Conservation (phyloP, 2,329 filamentous ascomycete genomes). For the Xylaria sp. region DNA sequence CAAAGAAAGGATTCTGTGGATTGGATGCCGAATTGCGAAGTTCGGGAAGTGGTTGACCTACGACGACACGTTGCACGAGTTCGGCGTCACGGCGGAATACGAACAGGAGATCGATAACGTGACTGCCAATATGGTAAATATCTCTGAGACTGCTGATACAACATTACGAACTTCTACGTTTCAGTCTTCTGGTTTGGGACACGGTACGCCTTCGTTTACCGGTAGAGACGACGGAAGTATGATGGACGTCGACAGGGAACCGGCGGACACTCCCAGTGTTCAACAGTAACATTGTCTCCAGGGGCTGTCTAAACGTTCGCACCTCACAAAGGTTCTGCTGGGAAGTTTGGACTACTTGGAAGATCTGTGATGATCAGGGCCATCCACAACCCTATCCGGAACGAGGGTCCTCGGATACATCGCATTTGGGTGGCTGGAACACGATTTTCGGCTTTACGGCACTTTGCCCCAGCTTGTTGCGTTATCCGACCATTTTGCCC, state of each 20-base stretch:
- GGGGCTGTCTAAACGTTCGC: background rate
- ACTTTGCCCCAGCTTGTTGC: background rate
- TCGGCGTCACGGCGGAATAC: constrained; percentile 43
- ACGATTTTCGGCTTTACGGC: background rate
- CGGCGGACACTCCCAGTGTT: constrained; percentile 14
- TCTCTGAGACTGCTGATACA: constrained; percentile 13
- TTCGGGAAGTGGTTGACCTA: constrained; percentile 50
- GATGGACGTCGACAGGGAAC: constrained; percentile 19
- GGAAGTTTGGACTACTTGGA: too few species aligned
- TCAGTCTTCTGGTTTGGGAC: constrained; percentile 9
- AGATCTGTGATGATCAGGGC: too few species aligned
- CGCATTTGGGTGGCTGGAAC: background rate
- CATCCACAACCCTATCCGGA: too few species aligned
- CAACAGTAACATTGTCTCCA: constrained; percentile 8
- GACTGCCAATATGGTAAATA: constrained; percentile 18
- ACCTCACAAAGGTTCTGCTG: too few species aligned
- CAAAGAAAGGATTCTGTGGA: constrained; percentile 61
- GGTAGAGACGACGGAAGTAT: constrained; percentile 23
- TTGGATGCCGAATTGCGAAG: constrained; percentile 53
- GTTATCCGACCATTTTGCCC: background rate
- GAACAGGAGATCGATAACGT: constrained; percentile 39
- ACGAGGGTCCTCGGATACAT: too few species aligned
- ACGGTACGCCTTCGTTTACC: background rate
- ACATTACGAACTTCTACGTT: constrained; percentile 20
- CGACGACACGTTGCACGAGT: constrained; percentile 41